phyloP scores from a whole-genome alignment of 2,329 filamentous ascomycete species.

The Xylariaceae sp. region DNA sequence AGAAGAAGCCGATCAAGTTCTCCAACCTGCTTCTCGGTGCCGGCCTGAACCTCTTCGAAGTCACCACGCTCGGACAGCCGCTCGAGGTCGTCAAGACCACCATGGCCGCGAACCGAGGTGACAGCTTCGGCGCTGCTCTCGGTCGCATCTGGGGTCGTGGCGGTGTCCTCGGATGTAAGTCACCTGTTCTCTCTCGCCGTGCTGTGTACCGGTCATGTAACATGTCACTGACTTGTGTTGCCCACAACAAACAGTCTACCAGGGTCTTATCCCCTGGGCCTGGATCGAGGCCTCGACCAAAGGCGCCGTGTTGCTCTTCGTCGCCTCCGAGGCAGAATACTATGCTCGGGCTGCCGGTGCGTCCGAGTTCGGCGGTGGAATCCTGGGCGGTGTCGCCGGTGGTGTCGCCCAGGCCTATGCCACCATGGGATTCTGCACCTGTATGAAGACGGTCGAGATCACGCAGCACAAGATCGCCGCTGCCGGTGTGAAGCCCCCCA shows the following conservation, averaged over 20 bases:
- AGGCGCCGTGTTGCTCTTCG: conserved; percentile 97
- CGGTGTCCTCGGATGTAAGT: conserved; percentile 89
- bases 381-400: conserved; percentile 84
- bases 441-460: conserved; percentile 99
- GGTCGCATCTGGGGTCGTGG: conserved; percentile 88
- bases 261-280: conserved; percentile 98
- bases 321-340: conserved; percentile 97
- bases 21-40: conserved; percentile 94
- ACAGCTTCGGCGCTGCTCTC: conserved; percentile 78
- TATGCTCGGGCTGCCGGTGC: conserved; percentile 80
- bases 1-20: conserved; percentile 99
- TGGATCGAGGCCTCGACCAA: conserved; percentile 99
- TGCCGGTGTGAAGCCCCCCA: conserved; percentile 73
- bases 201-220: neutral
- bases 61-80: conserved; percentile 60
- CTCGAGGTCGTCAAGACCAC: conserved; percentile 99
- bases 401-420: conserved; percentile 97
- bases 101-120: conserved; percentile 93
- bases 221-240: conserved; percentile 5
- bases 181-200: neutral
- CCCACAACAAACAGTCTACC: conserved; percentile 70
- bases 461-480: conserved; percentile 95
- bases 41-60: conserved; percentile 93
- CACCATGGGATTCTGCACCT: conserved; percentile 99
- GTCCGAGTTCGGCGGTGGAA: conserved; percentile 80